phyloP scores from a whole-genome alignment of 768 basidiomycete genomes.

The Sarcodon sp. region DNA sequence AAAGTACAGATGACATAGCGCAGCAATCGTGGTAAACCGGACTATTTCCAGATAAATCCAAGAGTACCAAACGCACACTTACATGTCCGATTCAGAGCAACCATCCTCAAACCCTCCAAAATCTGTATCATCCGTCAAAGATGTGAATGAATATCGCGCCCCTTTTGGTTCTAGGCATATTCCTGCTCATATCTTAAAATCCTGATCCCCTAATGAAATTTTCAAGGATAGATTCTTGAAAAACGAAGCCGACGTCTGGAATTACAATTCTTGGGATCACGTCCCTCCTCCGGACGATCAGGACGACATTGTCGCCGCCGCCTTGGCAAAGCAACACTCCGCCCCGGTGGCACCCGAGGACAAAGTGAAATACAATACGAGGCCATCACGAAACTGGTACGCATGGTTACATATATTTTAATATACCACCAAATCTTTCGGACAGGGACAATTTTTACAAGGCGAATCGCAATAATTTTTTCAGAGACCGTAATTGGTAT shows the following conservation, averaged over 20 bases:
- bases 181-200: slow-evolving; percentile 4
- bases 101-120: slow-evolving; percentile 7
- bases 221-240: slow-evolving; percentile 45
- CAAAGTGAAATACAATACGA: slow-evolving; percentile 57
- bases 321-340: slow-evolving; percentile 56
- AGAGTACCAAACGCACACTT: no score
- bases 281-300: slow-evolving; percentile 79
- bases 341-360: slow-evolving; percentile 68
- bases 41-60: no score
- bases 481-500: slow-evolving; percentile 86
- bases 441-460: slow-evolving; percentile 85
- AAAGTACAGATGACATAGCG: no score
- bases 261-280: slow-evolving; percentile 87
- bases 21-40: no score
- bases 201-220: not conserved
- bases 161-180: slow-evolving; percentile 61
- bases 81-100: no score
- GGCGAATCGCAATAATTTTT: slow-evolving; percentile 77
- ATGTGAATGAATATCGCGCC: slow-evolving; percentile 38
- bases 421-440: not conserved
- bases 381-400: slow-evolving; percentile 64
- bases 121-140: slow-evolving; percentile 53
- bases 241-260: slow-evolving; percentile 64
- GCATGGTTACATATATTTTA: slow-evolving; percentile 3
- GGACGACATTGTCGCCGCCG: slow-evolving; percentile 51